phyloP scores from a whole-genome alignment of 2,329 filamentous ascomycete genomes.

The Diplocarpon mali region DNA sequence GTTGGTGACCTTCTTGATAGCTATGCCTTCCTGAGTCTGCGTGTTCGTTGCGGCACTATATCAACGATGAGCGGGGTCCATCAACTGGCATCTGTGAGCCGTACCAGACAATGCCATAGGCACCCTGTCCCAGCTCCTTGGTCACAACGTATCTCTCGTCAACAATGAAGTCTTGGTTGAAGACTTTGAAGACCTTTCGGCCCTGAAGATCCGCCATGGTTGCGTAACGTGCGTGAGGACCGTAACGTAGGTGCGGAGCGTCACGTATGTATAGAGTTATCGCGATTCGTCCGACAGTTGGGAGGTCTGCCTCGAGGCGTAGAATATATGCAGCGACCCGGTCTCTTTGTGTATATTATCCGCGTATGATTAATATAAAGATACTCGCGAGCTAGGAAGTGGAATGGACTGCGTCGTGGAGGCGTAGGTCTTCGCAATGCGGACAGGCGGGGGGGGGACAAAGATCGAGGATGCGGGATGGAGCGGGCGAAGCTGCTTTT shows the following conservation, averaged over 20 bases:
- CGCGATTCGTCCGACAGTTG: background rate
- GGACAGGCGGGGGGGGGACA: background rate
- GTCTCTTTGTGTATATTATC: constrained; percentile 1
- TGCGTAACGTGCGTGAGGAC: constrained; percentile 6
- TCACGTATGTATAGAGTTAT: background rate
- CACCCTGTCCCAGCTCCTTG: constrained; percentile 95
- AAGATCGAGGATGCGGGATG: background rate
- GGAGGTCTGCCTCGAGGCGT: background rate
- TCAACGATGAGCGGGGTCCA: constrained; percentile 19
- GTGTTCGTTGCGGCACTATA: constrained; percentile 81
- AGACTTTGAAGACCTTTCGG: constrained; percentile 97
- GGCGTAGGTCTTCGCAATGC: background rate
- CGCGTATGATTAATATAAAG: background rate
- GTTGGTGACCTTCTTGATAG: constrained; percentile 99
- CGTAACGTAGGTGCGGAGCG: constrained; percentile 4
- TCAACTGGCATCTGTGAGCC: constrained; percentile 24
- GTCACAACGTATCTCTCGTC: constrained; percentile 97
- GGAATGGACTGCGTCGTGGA: background rate
- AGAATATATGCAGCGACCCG: background rate
- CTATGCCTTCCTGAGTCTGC: constrained; percentile 83
- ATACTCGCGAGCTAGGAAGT: constrained; percentile 7
- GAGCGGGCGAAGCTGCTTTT: background rate
- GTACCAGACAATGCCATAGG: constrained; percentile 97
- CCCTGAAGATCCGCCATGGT: constrained; percentile 33
- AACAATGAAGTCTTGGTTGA: constrained; percentile 98